Evolutionary conservation across 2,329 filamentous ascomycete species (phyloP), one percentile per base, ranked within the genome.

Genomic region (Incumbomyces delicatus): DNA sequence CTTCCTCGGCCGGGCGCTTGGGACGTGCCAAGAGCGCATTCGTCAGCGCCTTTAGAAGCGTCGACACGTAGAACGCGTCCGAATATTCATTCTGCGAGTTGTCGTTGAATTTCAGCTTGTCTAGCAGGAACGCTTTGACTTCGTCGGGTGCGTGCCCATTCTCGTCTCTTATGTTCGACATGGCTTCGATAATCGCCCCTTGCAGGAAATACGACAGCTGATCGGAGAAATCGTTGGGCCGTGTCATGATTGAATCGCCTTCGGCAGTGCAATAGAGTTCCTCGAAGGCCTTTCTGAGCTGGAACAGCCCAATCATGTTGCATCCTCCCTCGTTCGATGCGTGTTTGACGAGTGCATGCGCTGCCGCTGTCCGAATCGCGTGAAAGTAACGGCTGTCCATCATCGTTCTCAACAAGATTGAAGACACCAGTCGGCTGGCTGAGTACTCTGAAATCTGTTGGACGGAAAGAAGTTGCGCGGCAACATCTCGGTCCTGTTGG

Each of bases 401-500:
- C 22, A 96, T 71, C 0, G 92, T 98, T 44, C 92, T 80, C 13
- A 88, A 78, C 33, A 96, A 76, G 53, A 96, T 89, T 0, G 88
- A 94, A 1, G 94, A 89, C 27, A 89, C 84, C 35, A 96, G 78
- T 6, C 83, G 81, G 63, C 90, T 85, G 17, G 85, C 76, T 39
- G 79, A 67, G 61, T 81, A 67, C 62, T 75, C 63, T 65, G 77
- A 73, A 55, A 94, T 77, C 60, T 83, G 87, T 58, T 92, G 74
- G 68, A 94, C 79, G 3, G 87, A 72, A 62, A 82, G 77, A 44
- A 80, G 70, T 58, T 84, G 80, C n/a, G 94, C 94, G 53, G 95
- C 87, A 49, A 98, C 87, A 63, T 98, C 94, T 57, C 90, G 78
- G 65, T 98, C 92, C 65, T 98, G 92, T 63, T 98, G 92, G 52